A percentile compares a stretch with the other conserved stretches of the same genome.
Evolutionary conservation across 73 alveolate genomes (phyloP).

Genomic region (Loxodes magnus): DNA sequence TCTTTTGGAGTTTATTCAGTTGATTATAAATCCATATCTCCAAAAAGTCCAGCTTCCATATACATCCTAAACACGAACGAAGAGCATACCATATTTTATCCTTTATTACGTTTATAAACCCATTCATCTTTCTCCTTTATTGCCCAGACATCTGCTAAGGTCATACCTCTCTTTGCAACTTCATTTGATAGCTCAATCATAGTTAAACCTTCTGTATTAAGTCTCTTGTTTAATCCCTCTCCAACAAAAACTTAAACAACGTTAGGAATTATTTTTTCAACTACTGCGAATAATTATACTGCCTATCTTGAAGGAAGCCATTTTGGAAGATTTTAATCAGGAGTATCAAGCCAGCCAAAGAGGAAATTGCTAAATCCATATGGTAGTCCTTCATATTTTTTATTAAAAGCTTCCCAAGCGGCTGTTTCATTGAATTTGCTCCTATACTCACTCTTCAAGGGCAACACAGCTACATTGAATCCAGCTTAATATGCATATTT

Average conservation of each 20-base stretch:
- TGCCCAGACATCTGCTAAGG: conserved; percentile 65
- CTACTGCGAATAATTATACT: conserved; percentile 33
- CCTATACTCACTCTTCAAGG: conserved; percentile 71
- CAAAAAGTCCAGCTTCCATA: conserved; percentile 85
- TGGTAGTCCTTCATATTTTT: conserved; percentile 66
- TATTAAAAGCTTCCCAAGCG: conserved; percentile 68
- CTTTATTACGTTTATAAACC: conserved; percentile 80
- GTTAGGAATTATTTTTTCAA: conserved; percentile 51
- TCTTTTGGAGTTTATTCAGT: conserved; percentile 76
- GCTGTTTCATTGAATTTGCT: conserved; percentile 67
- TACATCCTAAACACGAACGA: conserved; percentile 64
- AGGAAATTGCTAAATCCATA: conserved; percentile 87
- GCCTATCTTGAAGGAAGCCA: conserved; percentile 43
- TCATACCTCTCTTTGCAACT: conserved; percentile 57
- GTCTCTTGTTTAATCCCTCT: conserved; percentile 64
- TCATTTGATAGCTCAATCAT: conserved; percentile 44
- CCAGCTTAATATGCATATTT: conserved; percentile 83
- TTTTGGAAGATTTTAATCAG: conserved; percentile 64
- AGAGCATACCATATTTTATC: conserved; percentile 83
- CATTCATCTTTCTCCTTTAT: conserved; percentile 81
- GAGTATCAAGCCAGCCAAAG: conserved; percentile 90
- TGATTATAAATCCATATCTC: conserved; percentile 46
- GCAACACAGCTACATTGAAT: conserved; percentile 81
- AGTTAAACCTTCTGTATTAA: conserved; percentile 65
- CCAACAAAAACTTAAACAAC: conserved; percentile 40